phyloP scores from a whole-genome alignment of 257 asterid genomes.

The Solanum medicagineum region DNA sequence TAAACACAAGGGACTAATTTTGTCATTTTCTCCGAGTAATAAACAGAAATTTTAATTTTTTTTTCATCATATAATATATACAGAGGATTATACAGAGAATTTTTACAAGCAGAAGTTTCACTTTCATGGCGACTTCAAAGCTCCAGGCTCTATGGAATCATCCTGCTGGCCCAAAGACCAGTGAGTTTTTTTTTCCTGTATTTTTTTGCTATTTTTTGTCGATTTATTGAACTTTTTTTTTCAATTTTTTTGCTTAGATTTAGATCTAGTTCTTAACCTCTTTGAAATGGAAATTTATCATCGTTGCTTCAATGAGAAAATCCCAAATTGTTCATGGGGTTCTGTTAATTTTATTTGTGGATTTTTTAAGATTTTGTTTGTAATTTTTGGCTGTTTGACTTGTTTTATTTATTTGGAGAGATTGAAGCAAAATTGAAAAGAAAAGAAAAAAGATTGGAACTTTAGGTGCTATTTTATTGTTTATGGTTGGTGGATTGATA shows the following conservation, averaged over 20 bases:
- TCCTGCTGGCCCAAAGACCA: slow-evolving; percentile 8
- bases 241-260: neutral
- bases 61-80: neutral
- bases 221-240: neutral
- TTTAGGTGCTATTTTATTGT: neutral
- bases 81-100: neutral
- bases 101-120: neutral
- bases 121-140: slow-evolving; percentile 6
- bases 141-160: slow-evolving; percentile 13
- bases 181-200: neutral
- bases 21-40: neutral
- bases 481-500: neutral
- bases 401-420: neutral
- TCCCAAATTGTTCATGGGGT: neutral
- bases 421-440: neutral
- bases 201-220: neutral
- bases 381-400: neutral
- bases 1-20: neutral
- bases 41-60: neutral
- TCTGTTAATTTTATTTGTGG: neutral
- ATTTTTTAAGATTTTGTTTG: neutral
- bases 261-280: neutral
- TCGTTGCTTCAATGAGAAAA: neutral
- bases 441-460: neutral
- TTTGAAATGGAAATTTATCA: neutral